A percentile compares a stretch with the other conserved stretches of the same genome.
Conservation (phyloP, 257 asterid genomes). For the Jacaranda copaia region DNA sequence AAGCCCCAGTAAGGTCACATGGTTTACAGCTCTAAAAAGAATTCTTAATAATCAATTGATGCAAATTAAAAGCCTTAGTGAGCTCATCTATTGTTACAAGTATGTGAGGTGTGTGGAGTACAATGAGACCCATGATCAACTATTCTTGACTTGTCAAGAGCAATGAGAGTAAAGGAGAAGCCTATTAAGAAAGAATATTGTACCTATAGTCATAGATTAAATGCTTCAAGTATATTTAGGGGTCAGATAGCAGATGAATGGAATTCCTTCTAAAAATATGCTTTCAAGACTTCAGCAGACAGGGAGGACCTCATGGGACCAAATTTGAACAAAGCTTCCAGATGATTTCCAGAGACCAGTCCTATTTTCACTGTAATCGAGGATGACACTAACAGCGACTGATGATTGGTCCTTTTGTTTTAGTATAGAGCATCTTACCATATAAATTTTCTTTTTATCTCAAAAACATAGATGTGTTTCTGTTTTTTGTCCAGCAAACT, state of each 20-base stretch:
- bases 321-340: neutral
- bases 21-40: slow-evolving; percentile 9
- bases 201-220: neutral
- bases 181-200: neutral
- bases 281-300: neutral
- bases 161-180: neutral
- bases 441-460: neutral
- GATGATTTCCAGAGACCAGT: neutral
- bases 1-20: neutral
- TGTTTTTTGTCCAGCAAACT: neutral
- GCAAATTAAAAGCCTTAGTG: neutral
- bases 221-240: neutral
- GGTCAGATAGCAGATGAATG: neutral
- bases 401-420: neutral
- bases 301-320: slow-evolving; percentile 4
- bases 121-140: slow-evolving; percentile 7
- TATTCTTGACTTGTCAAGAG: slow-evolving; percentile 2
- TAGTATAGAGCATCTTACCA: neutral
- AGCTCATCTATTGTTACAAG: neutral
- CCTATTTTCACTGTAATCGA: neutral
- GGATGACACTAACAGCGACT: neutral
- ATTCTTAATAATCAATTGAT: slow-evolving; percentile 2
- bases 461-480: neutral
- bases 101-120: neutral
- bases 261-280: neutral